Evolutionary conservation across 148 eudicot genomes (phyloP), one percentile per base, ranked within the genome.

Genomic region (Spergularia marina): DNA sequence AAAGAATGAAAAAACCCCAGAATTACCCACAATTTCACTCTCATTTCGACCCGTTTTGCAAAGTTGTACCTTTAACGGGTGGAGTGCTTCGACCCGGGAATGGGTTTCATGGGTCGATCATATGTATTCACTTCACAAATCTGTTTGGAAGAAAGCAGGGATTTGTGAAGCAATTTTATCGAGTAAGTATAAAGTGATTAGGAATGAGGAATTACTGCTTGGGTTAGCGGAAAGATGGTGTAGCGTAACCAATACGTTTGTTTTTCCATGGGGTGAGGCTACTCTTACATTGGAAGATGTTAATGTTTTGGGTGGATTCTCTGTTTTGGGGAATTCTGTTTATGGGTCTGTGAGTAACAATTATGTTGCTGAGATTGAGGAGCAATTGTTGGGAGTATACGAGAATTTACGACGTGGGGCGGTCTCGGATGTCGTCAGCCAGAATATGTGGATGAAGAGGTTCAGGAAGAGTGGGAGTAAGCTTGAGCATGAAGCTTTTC

Each of bases 171-270:
- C 88, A 3, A 72, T 87, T 17, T 55, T 85, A 44, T 41, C 68
- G n/a, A 77, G 85, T 4, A 59, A 15, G 11, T 80, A 80, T 36
- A 21, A 65, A n/a, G 49, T 87, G 12, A 41, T 39, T 0, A 72
- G 40, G 66, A 68, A 83, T 21, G 57, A 77, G 0, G 85, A 85
- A 0, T 76, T 87, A 59, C 58, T 87, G 1, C 70, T 83, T 61
- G 82, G 82, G 15, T 63, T 87, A 14, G 81, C 77, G 23, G 88
- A 85, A 51, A 78, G 85, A 59, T 85, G 88, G 90, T 85, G 84
- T 67, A 75, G 77, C 54, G 82, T 82, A 20, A 87, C 86, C 0
- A 87, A 87, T 18, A 84, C 90, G 0, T 87, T 87, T 58, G 79
- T 84, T 3, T 85, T 87, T 64, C 80, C 85, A 10, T 87, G 83